Conservation (phyloP, 1,284 basidiomycete species). For the Xerocomus amazonicus region DNA sequence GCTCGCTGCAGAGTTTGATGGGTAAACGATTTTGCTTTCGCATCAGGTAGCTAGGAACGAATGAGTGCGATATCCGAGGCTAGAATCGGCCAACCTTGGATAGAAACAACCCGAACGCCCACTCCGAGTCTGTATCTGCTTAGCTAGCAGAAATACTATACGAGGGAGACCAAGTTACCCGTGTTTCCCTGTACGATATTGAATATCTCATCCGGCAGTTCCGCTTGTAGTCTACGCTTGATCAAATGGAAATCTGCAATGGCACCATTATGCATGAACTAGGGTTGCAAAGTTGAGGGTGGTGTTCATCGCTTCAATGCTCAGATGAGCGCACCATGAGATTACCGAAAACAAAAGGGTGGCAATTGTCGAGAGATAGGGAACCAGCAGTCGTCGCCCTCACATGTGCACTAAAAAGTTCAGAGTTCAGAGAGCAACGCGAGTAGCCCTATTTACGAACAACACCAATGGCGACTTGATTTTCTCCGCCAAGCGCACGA, state of each 20-base stretch:
- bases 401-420: conserved; percentile 71
- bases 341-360: conserved; percentile 85
- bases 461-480: conserved; percentile 93
- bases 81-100: conserved; percentile 56
- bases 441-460: conserved; percentile 41
- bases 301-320: neutral
- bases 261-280: conserved; percentile 97
- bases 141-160: neutral
- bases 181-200: conserved; percentile 87
- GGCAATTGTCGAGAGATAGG: conserved; percentile 90
- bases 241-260: conserved; percentile 80
- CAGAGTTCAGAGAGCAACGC: neutral
- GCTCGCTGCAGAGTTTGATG: conserved; percentile 66
- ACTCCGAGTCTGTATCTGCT: conserved; percentile 74
- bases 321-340: conserved; percentile 65
- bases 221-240: conserved; percentile 76
- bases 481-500: conserved; percentile 88
- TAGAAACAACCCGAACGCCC: conserved; percentile 90
- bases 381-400: conserved; percentile 84
- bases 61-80: conserved; percentile 2
- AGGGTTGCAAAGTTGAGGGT: conserved; percentile 3
- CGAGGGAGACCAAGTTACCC: conserved; percentile 45
- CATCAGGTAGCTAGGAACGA: conserved; percentile 66
- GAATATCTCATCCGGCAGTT: conserved; percentile 80
- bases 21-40: conserved; percentile 67